Evolutionary conservation across 305 asterid genomes (phyloP).

Genomic region (Fraxinus greggii): DNA sequence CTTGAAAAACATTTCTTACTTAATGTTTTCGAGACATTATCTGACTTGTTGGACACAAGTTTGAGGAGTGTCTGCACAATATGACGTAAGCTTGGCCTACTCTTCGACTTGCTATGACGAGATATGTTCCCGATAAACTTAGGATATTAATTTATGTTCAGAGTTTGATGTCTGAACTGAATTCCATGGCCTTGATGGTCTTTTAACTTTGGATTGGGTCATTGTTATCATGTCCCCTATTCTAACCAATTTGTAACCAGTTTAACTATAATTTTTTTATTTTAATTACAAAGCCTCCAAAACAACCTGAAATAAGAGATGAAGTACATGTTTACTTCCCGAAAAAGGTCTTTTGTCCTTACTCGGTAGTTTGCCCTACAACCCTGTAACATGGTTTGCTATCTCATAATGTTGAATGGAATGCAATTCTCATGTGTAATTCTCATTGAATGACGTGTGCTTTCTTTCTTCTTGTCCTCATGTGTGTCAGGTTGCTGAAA

Average conservation of each 20-base stretch:
- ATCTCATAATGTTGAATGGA: background rate
- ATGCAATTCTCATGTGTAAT: background rate
- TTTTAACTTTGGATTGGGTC: background rate
- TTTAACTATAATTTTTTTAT: background rate
- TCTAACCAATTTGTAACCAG: background rate
- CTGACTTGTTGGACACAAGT: background rate
- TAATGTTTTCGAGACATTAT: background rate
- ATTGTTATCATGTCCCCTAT: background rate
- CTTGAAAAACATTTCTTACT: background rate
- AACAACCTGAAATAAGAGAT: background rate
- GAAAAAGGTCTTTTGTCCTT: background rate
- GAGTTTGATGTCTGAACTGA: background rate
- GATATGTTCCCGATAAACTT: background rate
- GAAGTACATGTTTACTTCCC: background rate
- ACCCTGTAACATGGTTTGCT: background rate
- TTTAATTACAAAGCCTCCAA: background rate
- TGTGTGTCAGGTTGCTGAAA: conserved; percentile 71
- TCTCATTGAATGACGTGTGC: background rate
- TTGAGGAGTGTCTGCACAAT: background rate
- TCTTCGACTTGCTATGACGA: background rate
- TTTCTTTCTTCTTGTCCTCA: background rate
- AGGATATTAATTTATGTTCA: background rate
- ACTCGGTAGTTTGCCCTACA: background rate
- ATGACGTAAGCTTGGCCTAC: background rate
- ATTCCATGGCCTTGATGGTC: background rate